These are phyloP conservation scores for Annulohypoxylon maeteangense DNA, from an alignment of 495 filamentous ascomycete genomes.

Conservation along the genomic window DNA sequence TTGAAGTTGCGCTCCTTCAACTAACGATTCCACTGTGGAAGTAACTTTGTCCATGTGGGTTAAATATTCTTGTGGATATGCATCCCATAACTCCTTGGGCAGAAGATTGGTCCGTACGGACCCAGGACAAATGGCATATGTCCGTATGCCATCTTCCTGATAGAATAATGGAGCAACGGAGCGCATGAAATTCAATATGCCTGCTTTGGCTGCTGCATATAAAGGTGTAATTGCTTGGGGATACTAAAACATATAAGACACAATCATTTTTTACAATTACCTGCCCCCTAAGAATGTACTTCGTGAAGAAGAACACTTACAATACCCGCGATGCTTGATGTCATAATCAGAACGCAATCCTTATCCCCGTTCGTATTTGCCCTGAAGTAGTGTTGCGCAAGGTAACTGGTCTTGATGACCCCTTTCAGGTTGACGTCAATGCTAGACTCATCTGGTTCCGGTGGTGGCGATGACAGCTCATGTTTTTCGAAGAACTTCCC, in stretches of 20 bases:
- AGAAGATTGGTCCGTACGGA: constrained; percentile 40
- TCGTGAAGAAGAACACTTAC: constrained; percentile 14
- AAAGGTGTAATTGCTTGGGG: constrained; percentile 55
- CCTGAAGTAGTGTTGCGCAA: constrained; percentile 56
- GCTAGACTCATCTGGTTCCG: constrained; percentile 50
- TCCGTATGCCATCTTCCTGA: constrained; percentile 36
- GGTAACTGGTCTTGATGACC: constrained; percentile 52
- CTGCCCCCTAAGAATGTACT: background rate
- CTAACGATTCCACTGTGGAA: constrained; percentile 26
- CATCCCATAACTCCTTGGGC: constrained; percentile 37
- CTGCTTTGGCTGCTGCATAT: constrained; percentile 56
- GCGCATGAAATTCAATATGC: constrained; percentile 55
- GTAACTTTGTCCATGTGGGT: constrained; percentile 35
- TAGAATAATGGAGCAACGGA: constrained; percentile 48
- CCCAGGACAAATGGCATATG: constrained; percentile 43
- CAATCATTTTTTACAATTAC: too few species aligned
- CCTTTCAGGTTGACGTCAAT: constrained; percentile 56
- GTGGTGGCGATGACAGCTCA: constrained; percentile 36
- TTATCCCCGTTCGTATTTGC: constrained; percentile 36
- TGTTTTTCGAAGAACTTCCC: constrained; percentile 46
- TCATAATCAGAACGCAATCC: constrained; percentile 53
- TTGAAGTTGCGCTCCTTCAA: constrained; percentile 12
- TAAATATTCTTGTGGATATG: constrained; percentile 40
- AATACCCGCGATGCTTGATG: constrained; percentile 55
- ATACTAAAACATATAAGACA: constrained; percentile 38